These are phyloP conservation scores for Sporisorium sorghi DNA, from an alignment of 1,284 basidiomycete genomes.

Conservation along the genomic window DNA sequence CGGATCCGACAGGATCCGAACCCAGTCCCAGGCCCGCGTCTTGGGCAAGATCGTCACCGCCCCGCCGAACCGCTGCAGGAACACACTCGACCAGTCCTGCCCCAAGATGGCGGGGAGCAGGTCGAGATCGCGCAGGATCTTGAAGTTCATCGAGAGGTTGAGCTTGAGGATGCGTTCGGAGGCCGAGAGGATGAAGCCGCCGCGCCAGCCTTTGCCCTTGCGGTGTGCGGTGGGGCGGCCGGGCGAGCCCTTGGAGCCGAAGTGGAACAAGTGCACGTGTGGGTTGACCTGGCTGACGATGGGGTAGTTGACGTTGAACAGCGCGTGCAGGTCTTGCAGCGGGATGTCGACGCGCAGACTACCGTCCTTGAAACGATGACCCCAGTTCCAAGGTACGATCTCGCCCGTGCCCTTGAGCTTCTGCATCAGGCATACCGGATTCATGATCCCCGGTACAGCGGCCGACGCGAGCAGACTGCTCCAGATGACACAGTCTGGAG, in stretches of 20 bases:
- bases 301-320: constrained; percentile 84
- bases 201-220: constrained; percentile 81
- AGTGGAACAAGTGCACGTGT: constrained; percentile 98
- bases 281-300: constrained; percentile 97
- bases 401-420: constrained; percentile 82
- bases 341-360: constrained; percentile 84
- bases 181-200: constrained; percentile 84
- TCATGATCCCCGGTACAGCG: constrained; percentile 70
- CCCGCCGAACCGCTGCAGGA: constrained; percentile 65
- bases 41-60: constrained; percentile 67
- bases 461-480: constrained; percentile 70
- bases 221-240: constrained; percentile 92
- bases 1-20: constrained; percentile 64
- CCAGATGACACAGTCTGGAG: constrained; percentile 82
- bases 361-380: constrained; percentile 71
- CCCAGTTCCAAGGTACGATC: constrained; percentile 92
- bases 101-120: constrained; percentile 64
- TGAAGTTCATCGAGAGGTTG: constrained; percentile 66
- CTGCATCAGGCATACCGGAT: constrained; percentile 84
- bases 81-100: constrained; percentile 66
- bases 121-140: constrained; percentile 67
- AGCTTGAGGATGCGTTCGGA: constrained; percentile 68
- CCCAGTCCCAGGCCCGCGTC: constrained; percentile 64
- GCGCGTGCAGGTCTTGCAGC: constrained; percentile 82
- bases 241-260: constrained; percentile 90